Percentiles rank a stretch among this genome's conserved stretches.
These are phyloP conservation scores for Tetraselmis striata DNA, from an alignment of 139 green algal species.

Conservation along the genomic window DNA sequence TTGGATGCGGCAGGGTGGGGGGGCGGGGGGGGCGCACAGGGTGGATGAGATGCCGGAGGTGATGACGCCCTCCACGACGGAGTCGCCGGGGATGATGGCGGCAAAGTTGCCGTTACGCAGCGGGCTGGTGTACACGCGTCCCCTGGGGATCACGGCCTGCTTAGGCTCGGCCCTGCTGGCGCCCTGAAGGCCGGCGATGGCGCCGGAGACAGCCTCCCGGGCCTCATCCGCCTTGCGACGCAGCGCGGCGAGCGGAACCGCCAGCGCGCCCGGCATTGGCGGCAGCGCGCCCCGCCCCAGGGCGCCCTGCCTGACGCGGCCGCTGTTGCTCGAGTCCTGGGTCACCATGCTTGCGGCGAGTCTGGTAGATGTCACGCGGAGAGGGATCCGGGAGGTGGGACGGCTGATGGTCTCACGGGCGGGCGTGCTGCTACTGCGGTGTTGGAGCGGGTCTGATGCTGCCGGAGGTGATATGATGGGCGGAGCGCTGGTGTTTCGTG, in stretches of 20 bases:
- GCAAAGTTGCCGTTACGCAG: conserved; percentile 53
- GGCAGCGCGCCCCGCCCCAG: too few relatives aligned
- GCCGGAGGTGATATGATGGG: too few relatives aligned
- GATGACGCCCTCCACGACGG: conserved; percentile 80
- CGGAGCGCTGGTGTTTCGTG: too few relatives aligned
- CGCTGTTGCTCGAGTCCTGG: too few relatives aligned
- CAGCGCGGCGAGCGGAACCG: not conserved
- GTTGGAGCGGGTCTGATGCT: too few relatives aligned
- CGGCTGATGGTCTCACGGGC: too few relatives aligned
- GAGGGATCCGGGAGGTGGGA: too few relatives aligned
- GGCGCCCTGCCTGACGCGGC: too few relatives aligned
- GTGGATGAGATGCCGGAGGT: conserved; percentile 75
- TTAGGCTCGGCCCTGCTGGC: not conserved
- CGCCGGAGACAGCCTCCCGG: not conserved
- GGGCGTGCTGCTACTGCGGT: too few relatives aligned
- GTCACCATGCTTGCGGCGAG: too few relatives aligned
- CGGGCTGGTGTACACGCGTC: not conserved
- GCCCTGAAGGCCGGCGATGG: not conserved
- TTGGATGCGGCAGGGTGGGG: too few relatives aligned
- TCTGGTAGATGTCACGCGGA: too few relatives aligned
- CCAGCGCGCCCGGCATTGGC: not conserved
- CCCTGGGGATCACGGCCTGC: not conserved
- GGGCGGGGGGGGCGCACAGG: conserved; percentile 37
- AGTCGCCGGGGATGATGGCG: conserved; percentile 89
- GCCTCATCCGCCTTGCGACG: not conserved